Conservation (phyloP, 495 filamentous ascomycete genomes). For the Aspergillus haitiensis region DNA sequence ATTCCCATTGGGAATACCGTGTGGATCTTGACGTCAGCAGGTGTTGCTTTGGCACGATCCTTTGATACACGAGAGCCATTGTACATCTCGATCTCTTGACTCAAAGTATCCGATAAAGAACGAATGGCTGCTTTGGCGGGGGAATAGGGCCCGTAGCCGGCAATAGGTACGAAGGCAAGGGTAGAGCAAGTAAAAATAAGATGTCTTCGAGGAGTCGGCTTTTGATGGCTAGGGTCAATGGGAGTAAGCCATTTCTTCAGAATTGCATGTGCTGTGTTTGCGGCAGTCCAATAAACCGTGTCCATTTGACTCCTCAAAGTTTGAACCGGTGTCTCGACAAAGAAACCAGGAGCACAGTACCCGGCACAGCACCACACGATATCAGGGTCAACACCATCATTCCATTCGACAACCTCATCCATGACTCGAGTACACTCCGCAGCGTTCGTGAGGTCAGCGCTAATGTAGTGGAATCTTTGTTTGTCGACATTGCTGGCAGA, state of each 20-base stretch:
- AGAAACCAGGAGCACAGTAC: conserved; percentile 71
- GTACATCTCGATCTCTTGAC: conserved; percentile 83
- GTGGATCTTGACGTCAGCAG: conserved; percentile 71
- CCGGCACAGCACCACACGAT: conserved; percentile 93
- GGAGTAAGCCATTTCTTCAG: conserved; percentile 51
- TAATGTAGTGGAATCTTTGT: conserved; percentile 82
- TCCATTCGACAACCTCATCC: conserved; percentile 78
- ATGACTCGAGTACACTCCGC: conserved; percentile 68
- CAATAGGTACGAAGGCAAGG: conserved; percentile 69
- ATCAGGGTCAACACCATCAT: conserved; percentile 69
- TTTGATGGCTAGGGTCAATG: conserved; percentile 32
- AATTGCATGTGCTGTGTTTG: conserved; percentile 75
- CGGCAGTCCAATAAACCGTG: conserved; percentile 87
- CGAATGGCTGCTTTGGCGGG: conserved; percentile 86
- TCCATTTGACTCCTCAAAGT: conserved; percentile 78
- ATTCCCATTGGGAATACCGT: conserved; percentile 86
- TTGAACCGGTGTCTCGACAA: conserved; percentile 67
- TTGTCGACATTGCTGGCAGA: conserved; percentile 57
- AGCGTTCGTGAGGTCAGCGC: conserved; percentile 73
- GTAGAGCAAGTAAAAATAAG: conserved; percentile 85
- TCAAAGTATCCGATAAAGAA: conserved; percentile 76
- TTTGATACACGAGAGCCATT: conserved; percentile 58
- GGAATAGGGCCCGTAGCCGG: conserved; percentile 84
- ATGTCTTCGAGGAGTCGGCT: conserved; percentile 58
- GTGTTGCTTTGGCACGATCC: conserved; percentile 38